These are phyloP conservation scores for Acer saccharum DNA, from an alignment of 345 rosid genomes.

Conservation along the genomic window DNA sequence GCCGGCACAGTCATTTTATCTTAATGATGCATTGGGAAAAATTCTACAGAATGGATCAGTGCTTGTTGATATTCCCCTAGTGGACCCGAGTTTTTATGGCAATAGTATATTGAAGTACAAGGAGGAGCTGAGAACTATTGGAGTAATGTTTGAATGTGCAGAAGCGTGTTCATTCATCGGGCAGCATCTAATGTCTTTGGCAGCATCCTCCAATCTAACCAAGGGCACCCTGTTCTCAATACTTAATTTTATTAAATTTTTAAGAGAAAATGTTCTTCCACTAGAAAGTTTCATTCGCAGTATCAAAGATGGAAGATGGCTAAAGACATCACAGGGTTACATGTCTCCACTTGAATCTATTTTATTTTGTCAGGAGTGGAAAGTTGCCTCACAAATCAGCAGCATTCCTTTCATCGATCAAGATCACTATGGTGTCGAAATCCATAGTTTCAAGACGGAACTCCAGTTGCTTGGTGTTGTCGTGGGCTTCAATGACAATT, in stretches of 20 bases:
- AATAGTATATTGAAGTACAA: constrained; percentile 28
- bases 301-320: constrained; percentile 45
- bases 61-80: constrained; percentile 67
- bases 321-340: constrained; percentile 44
- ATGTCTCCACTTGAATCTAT: constrained; percentile 58
- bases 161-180: constrained; percentile 66
- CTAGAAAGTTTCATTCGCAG: constrained; percentile 47
- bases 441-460: constrained; percentile 40
- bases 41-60: constrained; percentile 52
- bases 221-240: constrained; percentile 47
- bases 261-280: constrained; percentile 42
- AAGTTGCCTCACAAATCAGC: constrained; percentile 50
- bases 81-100: constrained; percentile 65
- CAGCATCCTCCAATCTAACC: constrained; percentile 39
- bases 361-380: constrained; percentile 52
- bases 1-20: constrained; percentile 65
- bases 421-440: constrained; percentile 40
- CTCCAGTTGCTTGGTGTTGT: constrained; percentile 63
- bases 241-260: constrained; percentile 52
- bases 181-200: constrained; percentile 52
- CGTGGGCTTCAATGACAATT: constrained; percentile 31
- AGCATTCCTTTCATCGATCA: constrained; percentile 55
- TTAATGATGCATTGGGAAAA: constrained; percentile 53
- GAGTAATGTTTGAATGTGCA: constrained; percentile 57
- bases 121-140: constrained; percentile 53